Percentiles rank a stretch among this genome's conserved stretches.
phyloP scores from a whole-genome alignment of 202 grass and related monocot genomes.

The Bolboschoenoplectus hybrid region DNA sequence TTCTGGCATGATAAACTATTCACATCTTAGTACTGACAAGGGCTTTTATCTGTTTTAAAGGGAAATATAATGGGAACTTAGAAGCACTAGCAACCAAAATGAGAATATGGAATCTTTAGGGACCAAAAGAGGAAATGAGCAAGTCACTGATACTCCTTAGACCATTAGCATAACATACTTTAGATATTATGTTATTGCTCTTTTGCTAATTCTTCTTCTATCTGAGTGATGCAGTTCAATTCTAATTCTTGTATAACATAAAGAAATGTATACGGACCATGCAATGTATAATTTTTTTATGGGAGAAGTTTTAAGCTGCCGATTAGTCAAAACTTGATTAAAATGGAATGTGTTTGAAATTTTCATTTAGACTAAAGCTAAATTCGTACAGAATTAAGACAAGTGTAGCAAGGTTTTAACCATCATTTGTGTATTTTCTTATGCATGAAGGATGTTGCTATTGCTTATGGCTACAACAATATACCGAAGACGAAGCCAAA shows the following conservation, averaged over 20 bases:
- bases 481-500: conserved; percentile 91
- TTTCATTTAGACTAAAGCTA: not conserved
- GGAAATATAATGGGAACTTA: not conserved
- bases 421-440: conserved; percentile 23
- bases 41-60: not conserved
- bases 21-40: not conserved
- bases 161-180: not conserved
- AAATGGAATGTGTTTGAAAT: conserved; percentile 9
- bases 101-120: not conserved
- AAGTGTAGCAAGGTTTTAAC: not conserved
- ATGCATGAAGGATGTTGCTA: conserved; percentile 86
- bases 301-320: not conserved
- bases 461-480: conserved; percentile 97
- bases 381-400: not conserved
- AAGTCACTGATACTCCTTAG: not conserved
- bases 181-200: not conserved
- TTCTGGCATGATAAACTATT: conserved; percentile 10
- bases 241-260: conserved; percentile 21
- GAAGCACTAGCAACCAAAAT: not conserved
- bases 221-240: not conserved
- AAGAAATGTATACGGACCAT: conserved; percentile 12
- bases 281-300: not conserved
- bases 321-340: conserved; percentile 5
- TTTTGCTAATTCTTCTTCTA: conserved; percentile 11
- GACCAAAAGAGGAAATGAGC: not conserved